Conservation (phyloP, 1,284 basidiomycete genomes). For the Pascua guehoae region DNA sequence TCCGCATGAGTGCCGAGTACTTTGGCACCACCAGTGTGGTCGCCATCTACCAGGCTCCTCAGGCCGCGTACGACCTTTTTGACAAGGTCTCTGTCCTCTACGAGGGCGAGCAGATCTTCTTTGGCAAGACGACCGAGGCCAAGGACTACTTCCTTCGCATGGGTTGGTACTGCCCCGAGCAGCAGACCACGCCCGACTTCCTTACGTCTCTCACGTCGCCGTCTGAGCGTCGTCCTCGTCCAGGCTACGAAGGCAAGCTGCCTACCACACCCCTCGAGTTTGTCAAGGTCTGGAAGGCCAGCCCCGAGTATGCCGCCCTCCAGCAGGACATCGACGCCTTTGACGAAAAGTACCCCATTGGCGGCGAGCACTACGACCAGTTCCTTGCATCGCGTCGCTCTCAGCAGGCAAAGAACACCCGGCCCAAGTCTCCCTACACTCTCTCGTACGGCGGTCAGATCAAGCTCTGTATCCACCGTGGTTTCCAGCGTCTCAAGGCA, state of each 20-base stretch:
- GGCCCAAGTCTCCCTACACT: conserved; percentile 48
- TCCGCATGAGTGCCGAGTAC: conserved; percentile 53
- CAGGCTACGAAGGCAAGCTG: conserved; percentile 53
- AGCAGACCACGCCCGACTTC: conserved; percentile 57
- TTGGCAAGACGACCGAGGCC: conserved; percentile 67
- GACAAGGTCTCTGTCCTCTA: conserved; percentile 73
- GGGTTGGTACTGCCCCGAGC: conserved; percentile 61
- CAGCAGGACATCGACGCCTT: conserved; percentile 46
- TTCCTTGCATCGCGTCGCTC: conserved; percentile 49
- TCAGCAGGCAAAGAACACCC: conserved; percentile 50
- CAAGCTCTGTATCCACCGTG: conserved; percentile 48
- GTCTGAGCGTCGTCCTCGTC: conserved; percentile 56
- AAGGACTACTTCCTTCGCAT: conserved; percentile 72
- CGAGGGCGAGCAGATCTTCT: conserved; percentile 78
- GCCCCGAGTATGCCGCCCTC: conserved; percentile 42
- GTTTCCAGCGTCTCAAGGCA: conserved; percentile 48
- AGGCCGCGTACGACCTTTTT: conserved; percentile 56
- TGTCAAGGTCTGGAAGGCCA: conserved; percentile 43
- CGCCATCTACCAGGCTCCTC: conserved; percentile 54
- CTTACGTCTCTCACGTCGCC: conserved; percentile 61
- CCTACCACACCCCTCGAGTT: conserved; percentile 65
- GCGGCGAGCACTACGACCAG: conserved; percentile 44
- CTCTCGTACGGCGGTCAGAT: conserved; percentile 48
- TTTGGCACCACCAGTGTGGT: conserved; percentile 45
- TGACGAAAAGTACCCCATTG: conserved; percentile 44